Base-by-base conservation (phyloP, 768 basidiomycete genomes). In the Chlorophyllum brunneum region DNA sequence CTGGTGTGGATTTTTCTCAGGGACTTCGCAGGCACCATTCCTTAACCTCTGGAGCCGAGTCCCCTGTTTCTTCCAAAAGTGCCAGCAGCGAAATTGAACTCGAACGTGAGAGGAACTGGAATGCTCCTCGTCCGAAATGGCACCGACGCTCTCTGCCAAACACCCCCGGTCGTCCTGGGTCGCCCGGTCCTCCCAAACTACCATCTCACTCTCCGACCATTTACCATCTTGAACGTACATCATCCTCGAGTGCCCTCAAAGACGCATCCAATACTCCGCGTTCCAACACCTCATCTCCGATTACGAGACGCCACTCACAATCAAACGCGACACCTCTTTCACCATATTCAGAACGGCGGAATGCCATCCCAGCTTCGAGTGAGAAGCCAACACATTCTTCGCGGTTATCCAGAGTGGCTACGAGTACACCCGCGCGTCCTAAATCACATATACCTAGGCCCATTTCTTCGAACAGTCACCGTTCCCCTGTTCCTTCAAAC, bases 31-130 rank as follows among this genome's bases (percentile, higher is more conserved):
- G 67, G 27, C 67, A 65, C 38, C 63, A 69, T 24, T 69, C 72
- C 16, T 59, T 59, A 38, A 59, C 61, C 9, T 65, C 73, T 39
- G 64, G 70, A 37, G 64, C 72, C 4, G 69, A 68, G 51, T 83
- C 81, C 18, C 76, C 79, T 26, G 59, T 64, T 11, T 77, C 74
- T 18, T 50, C 67, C 6, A 60, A 61, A 29, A 70, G 67, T 36
- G 13, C 29, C 23, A 24, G 48, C 10, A 53, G 29, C 15, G 62
- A 68, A 33, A 42, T 58, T 24, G 45, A 59, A 7, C 63, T 66
- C 41, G 75, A 78, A 57, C 75, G 83, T 42, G 85, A 86, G 65
- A 72, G 81, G 42, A 86, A 86, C 59, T 86, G 84, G 85, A 82
- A 84, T 63, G 77, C 83, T 6, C 81, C 80, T n/a, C 77, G 73